phyloP scores from a whole-genome alignment of 1,284 basidiomycete genomes.

The Microbotryum scabiosae region DNA sequence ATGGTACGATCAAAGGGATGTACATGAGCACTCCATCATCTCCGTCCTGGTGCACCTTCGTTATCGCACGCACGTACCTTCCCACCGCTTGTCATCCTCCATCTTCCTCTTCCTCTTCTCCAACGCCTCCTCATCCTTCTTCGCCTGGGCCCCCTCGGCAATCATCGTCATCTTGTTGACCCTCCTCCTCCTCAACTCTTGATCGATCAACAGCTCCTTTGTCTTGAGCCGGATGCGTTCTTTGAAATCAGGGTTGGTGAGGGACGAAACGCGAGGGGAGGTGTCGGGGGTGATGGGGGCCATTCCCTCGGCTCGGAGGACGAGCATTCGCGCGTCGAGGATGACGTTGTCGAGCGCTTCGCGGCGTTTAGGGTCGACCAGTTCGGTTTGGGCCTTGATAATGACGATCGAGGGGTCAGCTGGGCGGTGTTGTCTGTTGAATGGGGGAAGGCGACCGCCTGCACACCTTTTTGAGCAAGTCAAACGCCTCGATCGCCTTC shows the following conservation, averaged over 20 bases:
- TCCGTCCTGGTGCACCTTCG: not conserved
- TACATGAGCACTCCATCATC: not conserved
- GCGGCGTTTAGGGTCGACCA: constrained; percentile 38
- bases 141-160: constrained; percentile 49
- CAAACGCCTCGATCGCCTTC: constrained; percentile 49
- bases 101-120: constrained; percentile 42
- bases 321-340: constrained; percentile 39
- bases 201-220: constrained; percentile 50
- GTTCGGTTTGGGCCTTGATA: constrained; percentile 35
- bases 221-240: constrained; percentile 45
- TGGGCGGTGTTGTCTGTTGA: no score
- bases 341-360: constrained; percentile 41
- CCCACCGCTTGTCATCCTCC: constrained; percentile 48
- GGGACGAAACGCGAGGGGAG: constrained; percentile 30
- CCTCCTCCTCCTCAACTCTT: constrained; percentile 46
- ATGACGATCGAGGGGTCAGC: no score
- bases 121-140: constrained; percentile 44
- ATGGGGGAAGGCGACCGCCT: constrained; percentile 25
- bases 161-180: constrained; percentile 46
- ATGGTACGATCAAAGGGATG: not conserved
- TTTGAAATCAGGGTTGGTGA: constrained; percentile 39
- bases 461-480: constrained; percentile 49
- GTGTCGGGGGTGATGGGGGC: constrained; percentile 39
- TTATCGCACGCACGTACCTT: constrained; percentile 40
- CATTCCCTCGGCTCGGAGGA: constrained; percentile 37